Percentiles rank a stretch among this genome's conserved stretches.
Conservation (phyloP, 2,329 filamentous ascomycete species). For the Neopestalotiopsis clavispora region DNA sequence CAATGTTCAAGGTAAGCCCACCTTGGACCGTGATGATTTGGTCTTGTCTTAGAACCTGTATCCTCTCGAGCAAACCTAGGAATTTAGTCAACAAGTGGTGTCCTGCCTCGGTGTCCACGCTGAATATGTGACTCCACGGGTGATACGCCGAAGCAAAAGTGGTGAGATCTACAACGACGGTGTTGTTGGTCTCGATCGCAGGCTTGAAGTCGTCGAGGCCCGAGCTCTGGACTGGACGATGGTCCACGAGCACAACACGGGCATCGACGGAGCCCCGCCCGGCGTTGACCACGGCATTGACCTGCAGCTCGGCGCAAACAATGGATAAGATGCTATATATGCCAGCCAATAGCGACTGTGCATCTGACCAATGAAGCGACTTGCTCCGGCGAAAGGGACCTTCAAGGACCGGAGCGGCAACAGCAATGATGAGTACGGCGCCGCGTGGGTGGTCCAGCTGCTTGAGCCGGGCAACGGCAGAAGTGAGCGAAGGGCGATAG, state of each 20-base stretch:
- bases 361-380: constrained; percentile 65
- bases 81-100: constrained; percentile 60
- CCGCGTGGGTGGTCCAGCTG: constrained; percentile 33
- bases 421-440: constrained; percentile 13
- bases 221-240: constrained; percentile 44
- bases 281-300: constrained; percentile 61
- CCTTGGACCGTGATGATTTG: constrained; percentile 58
- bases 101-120: constrained; percentile 68
- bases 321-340: constrained; percentile 80
- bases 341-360: constrained; percentile 75
- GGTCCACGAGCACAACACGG: constrained; percentile 75
- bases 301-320: constrained; percentile 67
- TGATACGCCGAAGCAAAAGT: constrained; percentile 58
- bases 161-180: constrained; percentile 53
- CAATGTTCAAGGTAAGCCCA: constrained; percentile 52
- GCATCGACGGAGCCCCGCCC: constrained; percentile 76
- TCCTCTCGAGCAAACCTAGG: constrained; percentile 50
- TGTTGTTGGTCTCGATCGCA: constrained; percentile 48
- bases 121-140: constrained; percentile 70
- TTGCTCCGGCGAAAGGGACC: constrained; percentile 54
- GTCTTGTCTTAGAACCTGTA: constrained; percentile 51
- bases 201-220: constrained; percentile 40
- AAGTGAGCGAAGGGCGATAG: constrained; percentile 63
- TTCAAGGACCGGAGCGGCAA: constrained; percentile 61
- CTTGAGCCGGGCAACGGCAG: constrained; percentile 56